phyloP scores from a whole-genome alignment of 805 yeast species.

The Ogataea zsoltii region DNA sequence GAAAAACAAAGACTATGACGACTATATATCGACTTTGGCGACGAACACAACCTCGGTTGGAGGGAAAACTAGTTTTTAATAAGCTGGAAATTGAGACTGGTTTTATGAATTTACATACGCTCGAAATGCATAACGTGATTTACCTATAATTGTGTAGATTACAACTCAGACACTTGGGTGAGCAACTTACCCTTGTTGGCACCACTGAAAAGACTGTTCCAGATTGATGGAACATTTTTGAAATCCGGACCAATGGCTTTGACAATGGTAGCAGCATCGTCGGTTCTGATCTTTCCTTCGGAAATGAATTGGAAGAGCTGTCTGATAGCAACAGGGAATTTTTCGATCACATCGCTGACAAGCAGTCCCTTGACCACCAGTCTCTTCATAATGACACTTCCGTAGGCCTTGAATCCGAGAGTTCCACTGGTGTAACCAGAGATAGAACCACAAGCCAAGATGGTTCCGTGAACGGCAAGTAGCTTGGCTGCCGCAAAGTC shows the following conservation, averaged over 20 bases:
- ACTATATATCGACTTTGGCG: background rate
- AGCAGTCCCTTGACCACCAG: constrained; percentile 55
- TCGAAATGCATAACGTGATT: no score
- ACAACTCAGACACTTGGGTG: constrained; percentile 37
- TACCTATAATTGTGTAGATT: no score
- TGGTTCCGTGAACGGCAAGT: constrained; percentile 33
- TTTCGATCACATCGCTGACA: constrained; percentile 42
- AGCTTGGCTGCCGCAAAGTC: constrained; percentile 43
- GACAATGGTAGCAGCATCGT: constrained; percentile 38
- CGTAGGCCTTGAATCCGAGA: constrained; percentile 36
- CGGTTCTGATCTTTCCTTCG: constrained; percentile 42
- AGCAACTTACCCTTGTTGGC: constrained; percentile 53
- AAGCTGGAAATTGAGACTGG: background rate
- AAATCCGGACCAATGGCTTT: constrained; percentile 45
- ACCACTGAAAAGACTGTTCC: constrained; percentile 48
- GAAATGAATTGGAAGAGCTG: constrained; percentile 39
- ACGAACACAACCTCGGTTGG: background rate
- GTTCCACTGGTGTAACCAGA: constrained; percentile 51
- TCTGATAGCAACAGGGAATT: constrained; percentile 40
- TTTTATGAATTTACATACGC: no score
- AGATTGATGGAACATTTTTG: constrained; percentile 44
- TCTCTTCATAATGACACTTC: constrained; percentile 48
- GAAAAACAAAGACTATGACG: background rate
- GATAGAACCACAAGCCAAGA: constrained; percentile 66
- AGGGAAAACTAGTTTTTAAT: background rate